phyloP scores from a whole-genome alignment of 306 rosid species.

The Cicer cuneatum region DNA sequence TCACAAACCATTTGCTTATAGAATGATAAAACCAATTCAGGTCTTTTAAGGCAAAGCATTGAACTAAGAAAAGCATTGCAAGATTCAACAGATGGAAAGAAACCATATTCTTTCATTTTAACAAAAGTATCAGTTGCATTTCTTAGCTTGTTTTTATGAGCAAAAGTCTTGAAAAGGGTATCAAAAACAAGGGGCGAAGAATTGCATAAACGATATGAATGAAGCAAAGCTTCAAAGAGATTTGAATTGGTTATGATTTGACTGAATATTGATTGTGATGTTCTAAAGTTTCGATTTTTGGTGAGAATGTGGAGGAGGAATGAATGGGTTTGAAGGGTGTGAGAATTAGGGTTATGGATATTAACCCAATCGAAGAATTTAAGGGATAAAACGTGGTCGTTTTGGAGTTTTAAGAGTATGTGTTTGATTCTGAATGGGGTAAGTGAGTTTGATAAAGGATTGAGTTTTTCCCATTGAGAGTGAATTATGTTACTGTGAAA shows the following conservation, averaged over 20 bases:
- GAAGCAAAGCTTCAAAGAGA: conserved; percentile 64
- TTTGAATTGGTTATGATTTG: conserved; percentile 34
- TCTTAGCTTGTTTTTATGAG: conserved; percentile 69
- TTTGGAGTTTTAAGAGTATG: conserved; percentile 61
- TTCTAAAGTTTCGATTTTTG: conserved; percentile 64
- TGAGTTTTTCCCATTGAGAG: conserved; percentile 76
- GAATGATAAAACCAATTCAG: conserved; percentile 61
- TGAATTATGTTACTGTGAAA: conserved; percentile 74
- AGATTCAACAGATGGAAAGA: conserved; percentile 70
- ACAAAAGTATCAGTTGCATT: conserved; percentile 62
- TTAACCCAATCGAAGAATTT: conserved; percentile 77
- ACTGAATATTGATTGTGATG: conserved; percentile 60
- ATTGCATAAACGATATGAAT: conserved; percentile 62
- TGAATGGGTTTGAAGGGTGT: conserved; percentile 62
- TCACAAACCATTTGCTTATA: conserved; percentile 56
- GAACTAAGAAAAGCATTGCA: conserved; percentile 81
- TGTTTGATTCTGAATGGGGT: conserved; percentile 71
- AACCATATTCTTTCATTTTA: conserved; percentile 77
- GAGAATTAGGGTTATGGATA: conserved; percentile 57
- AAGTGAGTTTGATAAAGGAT: conserved; percentile 53
- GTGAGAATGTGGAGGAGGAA: conserved; percentile 75
- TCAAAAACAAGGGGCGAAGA: conserved; percentile 79
- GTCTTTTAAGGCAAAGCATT: conserved; percentile 61
- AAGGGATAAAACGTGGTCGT: conserved; percentile 71
- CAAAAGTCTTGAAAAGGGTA: conserved; percentile 76